Evolutionary conservation across 1,139 yeast genomes (phyloP).

Genomic region (Protomyces gravidus): DNA sequence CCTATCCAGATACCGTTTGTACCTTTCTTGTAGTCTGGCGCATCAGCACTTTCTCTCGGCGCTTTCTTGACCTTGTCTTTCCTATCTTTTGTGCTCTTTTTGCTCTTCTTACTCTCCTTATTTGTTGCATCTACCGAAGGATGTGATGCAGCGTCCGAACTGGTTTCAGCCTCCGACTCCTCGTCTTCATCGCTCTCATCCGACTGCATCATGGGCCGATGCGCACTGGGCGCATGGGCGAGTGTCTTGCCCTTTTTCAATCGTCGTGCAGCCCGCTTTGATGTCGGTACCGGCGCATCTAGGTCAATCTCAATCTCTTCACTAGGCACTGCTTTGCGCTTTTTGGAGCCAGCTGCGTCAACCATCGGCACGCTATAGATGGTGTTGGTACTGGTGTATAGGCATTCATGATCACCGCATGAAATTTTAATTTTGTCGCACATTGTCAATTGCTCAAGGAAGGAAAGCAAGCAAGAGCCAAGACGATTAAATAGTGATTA

Average conservation of each 20-base stretch:
- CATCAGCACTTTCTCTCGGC: constrained; percentile 53
- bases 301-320: constrained; percentile 61
- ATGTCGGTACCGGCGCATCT: constrained; percentile 68
- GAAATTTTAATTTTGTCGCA: too few species aligned
- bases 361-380: too few species aligned
- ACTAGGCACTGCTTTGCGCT: constrained; percentile 16
- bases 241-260: constrained; percentile 52
- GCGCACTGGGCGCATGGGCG: constrained; percentile 22
- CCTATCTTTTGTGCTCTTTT: constrained; percentile 34
- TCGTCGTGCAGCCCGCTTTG: constrained; percentile 84
- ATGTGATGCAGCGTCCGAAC: constrained; percentile 45
- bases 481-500: background rate
- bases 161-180: constrained; percentile 43
- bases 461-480: too few species aligned
- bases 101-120: constrained; percentile 33
- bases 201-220: background rate
- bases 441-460: too few species aligned
- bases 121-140: constrained; percentile 45
- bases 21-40: constrained; percentile 38
- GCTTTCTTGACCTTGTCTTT: constrained; percentile 49
- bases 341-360: background rate
- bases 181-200: constrained; percentile 35
- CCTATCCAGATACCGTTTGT: constrained; percentile 88
- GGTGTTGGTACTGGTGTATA: too few species aligned
- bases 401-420: too few species aligned